Percentiles rank a stretch among this genome's conserved stretches.
These are phyloP conservation scores for Chytriomyces confervae DNA, from an alignment of 192 early-diverging fungal genomes.

Conservation along the genomic window DNA sequence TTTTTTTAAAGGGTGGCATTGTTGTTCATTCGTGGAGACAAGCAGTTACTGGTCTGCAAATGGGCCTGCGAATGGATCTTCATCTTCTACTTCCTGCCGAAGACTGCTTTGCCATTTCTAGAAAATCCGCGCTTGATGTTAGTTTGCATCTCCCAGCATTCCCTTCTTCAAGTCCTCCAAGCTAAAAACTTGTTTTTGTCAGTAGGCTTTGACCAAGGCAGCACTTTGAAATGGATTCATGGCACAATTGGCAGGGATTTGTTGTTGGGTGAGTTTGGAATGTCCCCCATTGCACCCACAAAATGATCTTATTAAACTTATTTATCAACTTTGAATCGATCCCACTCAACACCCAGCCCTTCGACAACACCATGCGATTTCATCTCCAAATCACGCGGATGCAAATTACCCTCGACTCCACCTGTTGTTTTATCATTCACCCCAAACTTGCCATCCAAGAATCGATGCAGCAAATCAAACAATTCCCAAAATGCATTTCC, in stretches of 20 bases:
- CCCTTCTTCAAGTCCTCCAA: conserved; percentile 23
- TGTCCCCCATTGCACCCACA: no score
- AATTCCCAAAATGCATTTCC: conserved; percentile 77
- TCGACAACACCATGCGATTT: no score
- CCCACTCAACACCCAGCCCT: no score
- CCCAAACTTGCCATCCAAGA: conserved; percentile 41
- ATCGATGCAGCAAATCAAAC: conserved; percentile 59
- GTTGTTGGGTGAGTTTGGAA: neutral
- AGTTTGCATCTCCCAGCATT: conserved; percentile 10
- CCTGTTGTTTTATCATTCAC: neutral
- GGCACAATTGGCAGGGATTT: neutral
- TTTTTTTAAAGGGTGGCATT: neutral
- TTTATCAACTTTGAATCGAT: no score
- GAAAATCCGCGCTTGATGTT: neutral
- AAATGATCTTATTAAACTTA: no score
- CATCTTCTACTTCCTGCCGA: conserved; percentile 7
- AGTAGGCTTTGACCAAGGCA: neutral
- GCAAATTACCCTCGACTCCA: no score
- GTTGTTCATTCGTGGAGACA: neutral
- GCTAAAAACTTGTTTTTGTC: conserved; percentile 36
- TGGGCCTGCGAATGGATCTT: conserved; percentile 32
- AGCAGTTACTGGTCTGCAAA: conserved; percentile 24
- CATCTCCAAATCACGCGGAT: no score
- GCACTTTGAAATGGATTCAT: conserved; percentile 13
- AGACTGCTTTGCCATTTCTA: neutral